Conservation (phyloP, 768 basidiomycete genomes). For the Chalciporus chontae region DNA sequence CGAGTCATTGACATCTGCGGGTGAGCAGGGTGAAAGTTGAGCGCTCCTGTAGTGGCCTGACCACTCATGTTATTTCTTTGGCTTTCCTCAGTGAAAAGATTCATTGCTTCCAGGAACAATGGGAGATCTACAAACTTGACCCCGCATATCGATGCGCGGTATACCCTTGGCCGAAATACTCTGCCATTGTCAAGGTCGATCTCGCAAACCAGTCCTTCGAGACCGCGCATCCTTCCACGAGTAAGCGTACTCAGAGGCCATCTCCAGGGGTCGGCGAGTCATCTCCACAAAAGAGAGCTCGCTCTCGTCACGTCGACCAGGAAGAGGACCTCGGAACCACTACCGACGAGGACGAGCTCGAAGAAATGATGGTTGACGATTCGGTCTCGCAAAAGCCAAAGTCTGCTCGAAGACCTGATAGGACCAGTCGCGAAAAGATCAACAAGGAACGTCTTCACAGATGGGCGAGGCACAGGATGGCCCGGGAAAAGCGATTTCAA, state of each 20-base stretch:
- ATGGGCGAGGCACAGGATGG: slow-evolving; percentile 23
- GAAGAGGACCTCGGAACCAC: slow-evolving; percentile 22
- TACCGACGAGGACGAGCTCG: slow-evolving; percentile 47
- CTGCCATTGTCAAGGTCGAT: slow-evolving; percentile 23
- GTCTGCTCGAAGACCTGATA: slow-evolving; percentile 16
- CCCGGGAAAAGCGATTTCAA: slow-evolving; percentile 29
- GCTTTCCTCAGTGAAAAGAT: slow-evolving; percentile 38
- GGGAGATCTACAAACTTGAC: slow-evolving; percentile 85
- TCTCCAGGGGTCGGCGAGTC: slow-evolving; percentile 22
- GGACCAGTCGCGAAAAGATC: slow-evolving; percentile 32
- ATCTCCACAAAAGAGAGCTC: slow-evolving; percentile 24
- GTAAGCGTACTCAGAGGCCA: slow-evolving; percentile 27
- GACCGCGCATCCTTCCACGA: slow-evolving; percentile 7
- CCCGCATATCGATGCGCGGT: slow-evolving; percentile 68
- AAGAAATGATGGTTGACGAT: slow-evolving; percentile 47
- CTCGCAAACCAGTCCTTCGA: slow-evolving; percentile 6
- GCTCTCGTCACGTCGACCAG: slow-evolving; percentile 18
- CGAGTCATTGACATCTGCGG: slow-evolving; percentile 64
- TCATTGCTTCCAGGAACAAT: slow-evolving; percentile 68
- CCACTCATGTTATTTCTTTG: slow-evolving; percentile 9
- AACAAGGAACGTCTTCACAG: slow-evolving; percentile 24
- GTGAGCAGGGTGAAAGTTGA: slow-evolving; percentile 39
- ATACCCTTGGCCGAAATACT: slow-evolving; percentile 36
- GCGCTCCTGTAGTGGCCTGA: slow-evolving; percentile 1
- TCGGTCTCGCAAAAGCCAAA: slow-evolving; percentile 17